Percentiles rank a stretch among this genome's conserved stretches.
These are phyloP conservation scores for Pseudogymnoascus sp. DNA, from an alignment of 2,329 filamentous ascomycete genomes.

Conservation along the genomic window DNA sequence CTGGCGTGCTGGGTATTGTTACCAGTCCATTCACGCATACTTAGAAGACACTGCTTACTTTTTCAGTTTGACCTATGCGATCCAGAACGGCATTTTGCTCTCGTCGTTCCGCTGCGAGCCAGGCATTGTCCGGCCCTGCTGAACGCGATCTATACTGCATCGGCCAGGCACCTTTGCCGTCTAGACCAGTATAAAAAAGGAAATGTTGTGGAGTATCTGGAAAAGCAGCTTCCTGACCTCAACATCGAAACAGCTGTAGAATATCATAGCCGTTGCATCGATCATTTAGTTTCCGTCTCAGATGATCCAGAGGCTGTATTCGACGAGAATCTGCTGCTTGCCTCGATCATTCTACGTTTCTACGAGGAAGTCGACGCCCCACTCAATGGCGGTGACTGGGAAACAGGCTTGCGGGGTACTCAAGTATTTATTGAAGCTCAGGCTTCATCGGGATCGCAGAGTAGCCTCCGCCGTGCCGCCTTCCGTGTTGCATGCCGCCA, in stretches of 20 bases:
- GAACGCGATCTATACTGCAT: slow-evolving; percentile 28
- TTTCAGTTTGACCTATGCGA: slow-evolving; percentile 37
- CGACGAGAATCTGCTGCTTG: slow-evolving; percentile 33
- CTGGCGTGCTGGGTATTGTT: slow-evolving; percentile 21
- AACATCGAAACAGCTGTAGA: slow-evolving; percentile 31
- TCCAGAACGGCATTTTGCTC: slow-evolving; percentile 33
- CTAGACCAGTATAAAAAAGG: slow-evolving; percentile 22
- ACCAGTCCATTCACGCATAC: no score
- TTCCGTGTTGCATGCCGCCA: slow-evolving; percentile 43
- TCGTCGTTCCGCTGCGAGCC: slow-evolving; percentile 35
- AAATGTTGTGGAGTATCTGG: slow-evolving; percentile 20
- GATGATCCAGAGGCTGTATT: slow-evolving; percentile 31
- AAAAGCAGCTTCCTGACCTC: slow-evolving; percentile 24
- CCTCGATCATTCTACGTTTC: slow-evolving; percentile 31
- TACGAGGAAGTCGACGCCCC: slow-evolving; percentile 35
- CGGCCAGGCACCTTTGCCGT: slow-evolving; percentile 32
- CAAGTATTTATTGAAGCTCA: slow-evolving; percentile 23
- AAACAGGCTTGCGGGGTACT: slow-evolving; percentile 18
- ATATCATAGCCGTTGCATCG: slow-evolving; percentile 36
- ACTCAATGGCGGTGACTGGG: slow-evolving; percentile 19
- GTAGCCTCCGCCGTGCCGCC: slow-evolving; percentile 35
- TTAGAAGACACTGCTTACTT: no score
- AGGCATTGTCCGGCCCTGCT: slow-evolving; percentile 33
- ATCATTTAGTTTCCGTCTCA: slow-evolving; percentile 33
- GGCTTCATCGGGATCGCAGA: slow-evolving; percentile 25